A percentile compares a stretch with the other conserved stretches of the same genome.
Conservation (phyloP, 257 asterid species). For the Lycium ferocissimum region DNA sequence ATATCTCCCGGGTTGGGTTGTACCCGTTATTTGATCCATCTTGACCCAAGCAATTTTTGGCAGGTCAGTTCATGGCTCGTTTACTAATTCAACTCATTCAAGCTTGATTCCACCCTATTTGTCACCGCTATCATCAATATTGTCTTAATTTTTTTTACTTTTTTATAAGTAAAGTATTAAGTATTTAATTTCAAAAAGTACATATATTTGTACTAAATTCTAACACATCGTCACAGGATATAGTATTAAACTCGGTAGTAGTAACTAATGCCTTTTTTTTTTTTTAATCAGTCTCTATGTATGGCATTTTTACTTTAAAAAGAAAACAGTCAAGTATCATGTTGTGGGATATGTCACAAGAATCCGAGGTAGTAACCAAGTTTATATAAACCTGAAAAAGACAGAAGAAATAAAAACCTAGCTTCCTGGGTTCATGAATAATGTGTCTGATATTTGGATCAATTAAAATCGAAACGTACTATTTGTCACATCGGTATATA, state of each 20-base stretch:
- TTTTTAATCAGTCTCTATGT: neutral
- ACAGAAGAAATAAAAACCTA: neutral
- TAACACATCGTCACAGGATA: neutral
- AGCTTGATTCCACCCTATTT: no score
- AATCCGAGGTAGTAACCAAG: neutral
- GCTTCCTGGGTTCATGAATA: conserved; percentile 10
- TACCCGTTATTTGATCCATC: no score
- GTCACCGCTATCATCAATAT: no score
- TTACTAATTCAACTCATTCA: no score
- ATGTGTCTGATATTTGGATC: neutral
- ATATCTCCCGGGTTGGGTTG: no score
- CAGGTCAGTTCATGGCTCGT: no score
- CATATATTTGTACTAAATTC: no score
- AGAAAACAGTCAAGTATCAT: neutral
- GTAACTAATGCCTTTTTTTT: no score
- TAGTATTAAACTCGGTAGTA: no score
- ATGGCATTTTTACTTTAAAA: neutral
- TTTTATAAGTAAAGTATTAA: no score
- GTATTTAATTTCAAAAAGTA: neutral
- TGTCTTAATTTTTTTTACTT: neutral
- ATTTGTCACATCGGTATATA: neutral
- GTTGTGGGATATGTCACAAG: neutral
- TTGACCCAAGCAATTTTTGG: no score
- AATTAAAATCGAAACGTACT: neutral
- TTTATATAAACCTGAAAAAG: neutral